Conservation (phyloP, 2,329 filamentous ascomycete species). For the Colletotrichum chrysophilum region DNA sequence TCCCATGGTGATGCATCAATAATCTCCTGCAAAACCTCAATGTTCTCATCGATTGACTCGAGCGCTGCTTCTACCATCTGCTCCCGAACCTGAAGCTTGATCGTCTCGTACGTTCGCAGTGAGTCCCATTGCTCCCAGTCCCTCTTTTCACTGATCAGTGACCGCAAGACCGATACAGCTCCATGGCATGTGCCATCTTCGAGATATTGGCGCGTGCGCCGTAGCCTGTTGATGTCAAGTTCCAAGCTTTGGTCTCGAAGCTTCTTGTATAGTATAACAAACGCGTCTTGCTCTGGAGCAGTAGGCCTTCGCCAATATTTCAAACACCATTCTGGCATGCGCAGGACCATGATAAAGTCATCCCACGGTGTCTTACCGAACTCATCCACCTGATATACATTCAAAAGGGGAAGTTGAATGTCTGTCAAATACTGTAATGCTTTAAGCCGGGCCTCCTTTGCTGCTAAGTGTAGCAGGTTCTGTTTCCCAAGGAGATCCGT, state of each 20-base stretch:
- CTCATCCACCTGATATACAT: fast-evolving
- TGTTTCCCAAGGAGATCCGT: too few relatives aligned
- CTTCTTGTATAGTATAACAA: not conserved
- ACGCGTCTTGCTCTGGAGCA: not conserved
- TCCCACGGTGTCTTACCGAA: not conserved
- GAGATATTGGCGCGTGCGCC: not conserved
- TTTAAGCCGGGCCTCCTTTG: fast-evolving
- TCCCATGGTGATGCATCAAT: not conserved
- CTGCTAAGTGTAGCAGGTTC: too few relatives aligned
- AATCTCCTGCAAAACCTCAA: not conserved
- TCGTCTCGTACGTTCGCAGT: not conserved
- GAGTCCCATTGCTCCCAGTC: not conserved
- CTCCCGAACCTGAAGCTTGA: not conserved
- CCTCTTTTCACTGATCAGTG: not conserved
- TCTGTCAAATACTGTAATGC: not conserved
- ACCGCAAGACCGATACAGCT: not conserved
- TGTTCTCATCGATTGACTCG: not conserved
- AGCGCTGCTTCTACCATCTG: not conserved
- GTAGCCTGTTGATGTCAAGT: not conserved
- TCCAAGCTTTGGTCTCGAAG: not conserved
- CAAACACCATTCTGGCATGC: fast-evolving
- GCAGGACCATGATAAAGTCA: fast-evolving
- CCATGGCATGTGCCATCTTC: not conserved
- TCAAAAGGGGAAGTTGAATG: fast-evolving
- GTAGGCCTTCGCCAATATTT: fast-evolving